Conservation (phyloP, 768 basidiomycete species). For the Guyanaporus albipodus region DNA sequence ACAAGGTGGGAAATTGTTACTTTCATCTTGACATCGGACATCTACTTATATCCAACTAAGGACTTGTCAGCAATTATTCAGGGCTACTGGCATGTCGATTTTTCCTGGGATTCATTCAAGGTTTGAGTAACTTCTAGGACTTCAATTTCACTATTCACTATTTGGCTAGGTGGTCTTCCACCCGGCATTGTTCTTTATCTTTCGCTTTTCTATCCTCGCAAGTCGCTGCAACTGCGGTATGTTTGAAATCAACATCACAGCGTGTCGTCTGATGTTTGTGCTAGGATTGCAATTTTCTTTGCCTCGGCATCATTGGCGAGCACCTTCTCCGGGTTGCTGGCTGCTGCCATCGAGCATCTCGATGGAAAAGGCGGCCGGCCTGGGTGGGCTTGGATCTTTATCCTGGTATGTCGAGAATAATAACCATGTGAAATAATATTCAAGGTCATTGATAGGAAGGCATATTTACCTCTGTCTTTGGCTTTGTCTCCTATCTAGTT, state of each 20-base stretch:
- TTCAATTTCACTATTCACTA: slow-evolving; percentile 2
- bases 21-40: slow-evolving; percentile 18
- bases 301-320: slow-evolving; percentile 48
- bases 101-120: slow-evolving; percentile 55
- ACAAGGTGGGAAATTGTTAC: not conserved
- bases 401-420: slow-evolving; percentile 35
- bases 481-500: slow-evolving; percentile 45
- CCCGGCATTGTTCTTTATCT: slow-evolving; percentile 55
- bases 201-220: slow-evolving; percentile 43
- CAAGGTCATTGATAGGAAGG: slow-evolving; percentile 41
- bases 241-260: not conserved
- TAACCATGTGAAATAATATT: not conserved
- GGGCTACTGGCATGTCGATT: slow-evolving; percentile 52
- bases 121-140: slow-evolving; percentile 26
- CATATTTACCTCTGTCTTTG: slow-evolving; percentile 57
- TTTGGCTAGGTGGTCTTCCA: slow-evolving; percentile 45
- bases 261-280: not conserved
- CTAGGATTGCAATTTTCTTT: slow-evolving; percentile 38
- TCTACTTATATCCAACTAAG: slow-evolving; percentile 22
- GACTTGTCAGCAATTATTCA: slow-evolving; percentile 45
- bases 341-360: slow-evolving; percentile 55
- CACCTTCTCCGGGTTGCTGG: slow-evolving; percentile 61
- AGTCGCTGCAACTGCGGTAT: slow-evolving; percentile 22
- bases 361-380: slow-evolving; percentile 46
- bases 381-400: slow-evolving; percentile 64